These are phyloP conservation scores for Gardenia jasminoides DNA, from an alignment of 257 asterid species.

Conservation along the genomic window DNA sequence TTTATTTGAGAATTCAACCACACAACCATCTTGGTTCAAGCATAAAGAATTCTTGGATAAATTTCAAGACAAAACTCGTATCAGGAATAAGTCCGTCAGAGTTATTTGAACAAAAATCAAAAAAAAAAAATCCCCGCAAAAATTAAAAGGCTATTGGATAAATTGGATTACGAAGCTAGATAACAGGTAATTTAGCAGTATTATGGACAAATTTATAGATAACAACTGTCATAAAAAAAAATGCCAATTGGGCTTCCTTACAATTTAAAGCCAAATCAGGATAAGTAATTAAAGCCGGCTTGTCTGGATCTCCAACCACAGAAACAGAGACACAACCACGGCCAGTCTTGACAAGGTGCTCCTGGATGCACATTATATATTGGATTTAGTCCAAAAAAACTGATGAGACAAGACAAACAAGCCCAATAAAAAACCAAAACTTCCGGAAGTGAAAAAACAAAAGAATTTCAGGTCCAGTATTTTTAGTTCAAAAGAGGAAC, in stretches of 20 bases:
- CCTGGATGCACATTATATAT: conserved; percentile 50
- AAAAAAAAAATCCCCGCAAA: not conserved
- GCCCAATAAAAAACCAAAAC: conserved; percentile 28
- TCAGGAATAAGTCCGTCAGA: not conserved
- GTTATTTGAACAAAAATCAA: not conserved
- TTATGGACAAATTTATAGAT: not conserved
- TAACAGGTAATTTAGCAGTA: not conserved
- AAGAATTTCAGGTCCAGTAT: conserved; percentile 17
- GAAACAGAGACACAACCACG: conserved; percentile 75
- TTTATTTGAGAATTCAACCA: not conserved
- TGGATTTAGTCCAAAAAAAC: conserved; percentile 24
- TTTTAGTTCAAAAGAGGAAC: conserved; percentile 18
- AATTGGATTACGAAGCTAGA: not conserved
- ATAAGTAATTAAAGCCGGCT: conserved; percentile 90
- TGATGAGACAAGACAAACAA: conserved; percentile 17
- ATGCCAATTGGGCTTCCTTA: conserved; percentile 38
- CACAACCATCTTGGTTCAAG: not conserved
- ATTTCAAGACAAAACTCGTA: not conserved
- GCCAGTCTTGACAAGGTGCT: conserved; percentile 81
- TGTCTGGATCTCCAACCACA: conserved; percentile 90
- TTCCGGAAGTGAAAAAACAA: conserved; percentile 26
- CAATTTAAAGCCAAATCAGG: conserved; percentile 96
- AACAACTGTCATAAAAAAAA: conserved; percentile 10
- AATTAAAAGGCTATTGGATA: not conserved
- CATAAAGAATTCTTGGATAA: not conserved